Evolutionary conservation across 2,329 filamentous ascomycete species (phyloP).

Genomic region (Chaetomium strumarium): DNA sequence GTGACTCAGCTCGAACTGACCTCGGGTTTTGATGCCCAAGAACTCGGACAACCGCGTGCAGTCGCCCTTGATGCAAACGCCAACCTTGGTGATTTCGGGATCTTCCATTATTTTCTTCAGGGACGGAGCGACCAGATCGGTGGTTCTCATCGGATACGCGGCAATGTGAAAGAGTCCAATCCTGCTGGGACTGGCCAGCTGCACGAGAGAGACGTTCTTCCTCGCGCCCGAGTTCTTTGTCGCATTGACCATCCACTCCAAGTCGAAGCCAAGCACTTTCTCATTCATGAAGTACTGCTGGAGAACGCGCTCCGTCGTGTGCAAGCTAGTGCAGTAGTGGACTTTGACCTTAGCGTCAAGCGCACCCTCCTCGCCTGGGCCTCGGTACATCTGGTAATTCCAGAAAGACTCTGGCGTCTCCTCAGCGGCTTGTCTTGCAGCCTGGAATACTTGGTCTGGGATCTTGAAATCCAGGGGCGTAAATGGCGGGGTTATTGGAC

Average conservation of each 20-base stretch:
- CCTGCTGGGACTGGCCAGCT: constrained; percentile 69
- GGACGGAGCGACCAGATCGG: constrained; percentile 60
- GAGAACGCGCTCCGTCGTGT: constrained; percentile 61
- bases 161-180: constrained; percentile 81
- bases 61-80: constrained; percentile 69
- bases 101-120: constrained; percentile 69
- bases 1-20: constrained; percentile 76
- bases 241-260: constrained; percentile 69
- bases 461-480: constrained; percentile 43
- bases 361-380: constrained; percentile 35
- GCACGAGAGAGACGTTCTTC: constrained; percentile 72
- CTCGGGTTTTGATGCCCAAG: constrained; percentile 58
- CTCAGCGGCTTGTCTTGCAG: constrained; percentile 41
- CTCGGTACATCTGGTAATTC: constrained; percentile 63
- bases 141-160: constrained; percentile 45
- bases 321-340: constrained; percentile 68
- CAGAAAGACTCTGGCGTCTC: constrained; percentile 54
- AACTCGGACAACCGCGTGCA: constrained; percentile 61
- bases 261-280: constrained; percentile 75
- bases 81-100: constrained; percentile 62
- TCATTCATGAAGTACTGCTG: constrained; percentile 61
- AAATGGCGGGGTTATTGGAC: constrained; percentile 30
- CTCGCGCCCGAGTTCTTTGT: constrained; percentile 46
- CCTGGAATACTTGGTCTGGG: constrained; percentile 38
- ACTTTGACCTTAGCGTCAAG: constrained; percentile 54